Conservation (phyloP, 306 rosid species). For the Fagus sylvatica region DNA sequence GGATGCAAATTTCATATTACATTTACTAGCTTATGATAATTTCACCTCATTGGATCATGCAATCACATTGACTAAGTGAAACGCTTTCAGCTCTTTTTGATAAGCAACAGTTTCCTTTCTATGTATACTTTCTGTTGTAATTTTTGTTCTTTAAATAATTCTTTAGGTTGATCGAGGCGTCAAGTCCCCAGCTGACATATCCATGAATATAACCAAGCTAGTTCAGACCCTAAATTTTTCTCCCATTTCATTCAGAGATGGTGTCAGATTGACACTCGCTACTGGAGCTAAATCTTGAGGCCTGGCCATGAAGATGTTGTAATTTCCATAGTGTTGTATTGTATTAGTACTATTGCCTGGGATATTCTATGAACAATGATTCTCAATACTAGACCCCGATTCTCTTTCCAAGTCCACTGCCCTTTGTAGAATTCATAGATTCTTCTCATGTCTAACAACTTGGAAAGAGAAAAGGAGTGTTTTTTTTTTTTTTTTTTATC, state of each 20-base stretch:
- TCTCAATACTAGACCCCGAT: not conserved
- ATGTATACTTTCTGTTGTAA: slow-evolving; percentile 5
- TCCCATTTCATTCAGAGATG: slow-evolving; percentile 69
- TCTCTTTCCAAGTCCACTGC: slow-evolving; percentile 19
- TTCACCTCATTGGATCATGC: not conserved
- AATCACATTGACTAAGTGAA: not conserved
- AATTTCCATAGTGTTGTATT: slow-evolving; percentile 7
- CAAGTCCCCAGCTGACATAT: slow-evolving; percentile 86
- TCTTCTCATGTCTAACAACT: slow-evolving; percentile 12
- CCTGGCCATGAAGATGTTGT: slow-evolving; percentile 21
- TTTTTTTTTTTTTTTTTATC: not conserved
- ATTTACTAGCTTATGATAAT: slow-evolving; percentile 4
- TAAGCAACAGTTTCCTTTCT: not conserved
- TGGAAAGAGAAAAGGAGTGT: not conserved
- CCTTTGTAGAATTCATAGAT: not conserved
- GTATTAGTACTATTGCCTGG: slow-evolving; percentile 11
- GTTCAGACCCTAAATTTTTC: slow-evolving; percentile 51
- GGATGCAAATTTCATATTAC: slow-evolving; percentile 15
- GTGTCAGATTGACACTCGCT: slow-evolving; percentile 68
- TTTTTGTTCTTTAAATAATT: not conserved
- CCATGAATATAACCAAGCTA: slow-evolving; percentile 80
- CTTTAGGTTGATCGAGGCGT: slow-evolving; percentile 88
- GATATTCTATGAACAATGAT: not conserved
- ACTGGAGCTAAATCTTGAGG: slow-evolving; percentile 45
- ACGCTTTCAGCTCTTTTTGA: not conserved